Percentiles rank a stretch among this genome's conserved stretches.
These are phyloP conservation scores for Oleoguttula mirabilis DNA, from an alignment of 495 filamentous ascomycete genomes.

Conservation along the genomic window DNA sequence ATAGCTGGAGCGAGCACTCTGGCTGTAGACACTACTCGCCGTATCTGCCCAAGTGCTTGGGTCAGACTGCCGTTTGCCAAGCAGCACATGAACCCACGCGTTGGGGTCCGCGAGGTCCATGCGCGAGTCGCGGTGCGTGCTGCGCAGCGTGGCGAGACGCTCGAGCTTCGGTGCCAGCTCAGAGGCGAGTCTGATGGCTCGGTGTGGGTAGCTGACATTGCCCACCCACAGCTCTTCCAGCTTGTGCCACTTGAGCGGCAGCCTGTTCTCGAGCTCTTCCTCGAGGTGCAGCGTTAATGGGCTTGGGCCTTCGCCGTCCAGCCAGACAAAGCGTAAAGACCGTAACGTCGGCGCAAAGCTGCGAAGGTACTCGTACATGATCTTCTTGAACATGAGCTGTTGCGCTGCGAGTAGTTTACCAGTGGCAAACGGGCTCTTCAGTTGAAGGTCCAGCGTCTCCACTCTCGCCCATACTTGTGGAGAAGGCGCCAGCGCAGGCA, in stretches of 20 bases:
- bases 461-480: constrained; percentile 15
- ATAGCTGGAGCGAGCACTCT: not conserved
- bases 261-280: not conserved
- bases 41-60: too few relatives aligned
- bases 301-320: constrained; percentile 20
- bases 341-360: constrained; percentile 15
- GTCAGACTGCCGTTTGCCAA: too few relatives aligned
- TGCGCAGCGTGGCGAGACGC: constrained; percentile 1
- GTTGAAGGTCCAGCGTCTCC: constrained; percentile 17
- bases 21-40: constrained; percentile 10
- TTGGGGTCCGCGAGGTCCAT: not conserved
- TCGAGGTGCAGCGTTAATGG: constrained; percentile 17
- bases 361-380: constrained; percentile 22
- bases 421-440: constrained; percentile 17
- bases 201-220: constrained; percentile 2
- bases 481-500: not conserved
- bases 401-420: constrained; percentile 6
- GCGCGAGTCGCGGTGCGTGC: not conserved
- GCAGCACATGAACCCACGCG: not conserved
- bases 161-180: constrained; percentile 3
- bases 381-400: constrained; percentile 19
- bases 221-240: constrained; percentile 13
- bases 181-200: not conserved
- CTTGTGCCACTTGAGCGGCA: constrained; percentile 5
- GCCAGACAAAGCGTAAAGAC: constrained; percentile 20